phyloP scores from a whole-genome alignment of 1,284 basidiomycete species.

The Ustilago crameri region DNA sequence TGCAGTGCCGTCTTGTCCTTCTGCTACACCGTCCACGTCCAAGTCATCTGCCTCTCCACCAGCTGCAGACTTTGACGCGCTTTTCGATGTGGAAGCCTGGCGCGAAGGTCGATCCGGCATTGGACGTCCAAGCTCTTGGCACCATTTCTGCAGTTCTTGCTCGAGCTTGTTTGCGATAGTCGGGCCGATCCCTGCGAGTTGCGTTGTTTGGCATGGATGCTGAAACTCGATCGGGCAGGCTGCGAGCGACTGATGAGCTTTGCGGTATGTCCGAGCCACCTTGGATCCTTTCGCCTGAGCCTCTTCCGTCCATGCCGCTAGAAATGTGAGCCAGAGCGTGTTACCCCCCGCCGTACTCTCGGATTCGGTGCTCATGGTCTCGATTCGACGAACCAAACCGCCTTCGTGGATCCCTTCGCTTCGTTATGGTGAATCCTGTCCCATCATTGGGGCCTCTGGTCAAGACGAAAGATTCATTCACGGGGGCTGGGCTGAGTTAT shows the following conservation, averaged over 20 bases:
- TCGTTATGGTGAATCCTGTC: background rate
- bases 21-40: background rate
- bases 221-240: constrained; percentile 48
- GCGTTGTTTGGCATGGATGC: constrained; percentile 59
- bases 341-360: constrained; percentile 38
- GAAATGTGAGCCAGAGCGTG: constrained; percentile 57
- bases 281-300: constrained; percentile 56
- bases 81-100: constrained; percentile 14
- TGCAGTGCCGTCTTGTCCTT: background rate
- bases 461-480: no score
- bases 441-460: no score
- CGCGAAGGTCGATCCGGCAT: constrained; percentile 49
- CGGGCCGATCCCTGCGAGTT: constrained; percentile 56
- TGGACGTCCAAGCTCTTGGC: constrained; percentile 29
- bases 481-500: background rate
- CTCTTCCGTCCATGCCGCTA: constrained; percentile 54
- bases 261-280: constrained; percentile 51
- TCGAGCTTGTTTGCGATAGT: constrained; percentile 59
- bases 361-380: constrained; percentile 13
- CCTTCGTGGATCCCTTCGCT: background rate
- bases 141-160: constrained; percentile 56
- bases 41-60: background rate
- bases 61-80: background rate
- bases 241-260: constrained; percentile 55
- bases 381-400: background rate